Base-by-base conservation (phyloP, 192 early-diverging fungal species). In the Cetraspora pellucida region DNA sequence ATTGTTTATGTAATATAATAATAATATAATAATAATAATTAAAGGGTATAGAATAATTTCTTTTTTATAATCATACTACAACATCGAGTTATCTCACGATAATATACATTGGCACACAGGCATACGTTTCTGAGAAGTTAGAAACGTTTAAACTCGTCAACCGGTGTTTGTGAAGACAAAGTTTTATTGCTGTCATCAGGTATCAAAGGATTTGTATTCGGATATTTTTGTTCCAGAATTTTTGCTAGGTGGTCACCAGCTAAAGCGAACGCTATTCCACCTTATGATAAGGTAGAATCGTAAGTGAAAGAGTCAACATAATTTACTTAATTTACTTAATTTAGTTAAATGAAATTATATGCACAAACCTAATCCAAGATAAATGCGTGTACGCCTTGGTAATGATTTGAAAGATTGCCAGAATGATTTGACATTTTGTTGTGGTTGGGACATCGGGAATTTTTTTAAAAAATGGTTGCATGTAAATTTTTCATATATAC, bases 331-430 rank as follows among this genome's bases (percentile, higher is more conserved):
- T 37, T 13, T 31, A 66, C 37, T 68, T 47, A 2, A 68, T 10
- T 1, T 10, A 45, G 8, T 58, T 57, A 63, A 75, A 61, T 46
- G 44, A 25, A 27, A 16, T 54, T 19, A 54, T 54, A 49, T 63
- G 8, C n/a, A 47, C 23, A 30, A 27, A 76, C 74, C 63, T 66
- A 76, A 76, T 17, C 61, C 60, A n/a, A 76, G 46, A 65, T 65
- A 76, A 19, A 65, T 46, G 13, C 74, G 43, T 25, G 74, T 66
- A 45, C 61, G 25, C 11, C 58, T 59, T 52, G 74, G 9, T 19
- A 76, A n/a, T 14, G 74, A 28, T 52, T 65, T 76, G 21, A 30
- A 76, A 37, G 74, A 76, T 43, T 50, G n/a, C 74, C 74, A 76
- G 65, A 76, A 47, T 47, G 74, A 76, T 31, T 76, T 76, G 27